Base-by-base conservation (phyloP, 345 rosid genomes). In the Gossypioides kirkii region DNA sequence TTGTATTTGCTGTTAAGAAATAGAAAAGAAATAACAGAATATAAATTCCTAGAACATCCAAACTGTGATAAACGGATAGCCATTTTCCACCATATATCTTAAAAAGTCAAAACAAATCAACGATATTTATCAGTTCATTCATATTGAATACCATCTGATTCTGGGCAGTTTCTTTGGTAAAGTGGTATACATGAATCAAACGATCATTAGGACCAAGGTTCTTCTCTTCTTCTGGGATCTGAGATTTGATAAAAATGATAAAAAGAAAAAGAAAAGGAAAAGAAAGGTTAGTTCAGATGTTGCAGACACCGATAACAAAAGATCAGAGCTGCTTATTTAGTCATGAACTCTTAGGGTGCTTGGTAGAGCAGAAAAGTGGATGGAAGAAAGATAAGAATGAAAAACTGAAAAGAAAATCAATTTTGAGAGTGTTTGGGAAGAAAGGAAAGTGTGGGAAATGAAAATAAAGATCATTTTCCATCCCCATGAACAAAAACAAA, bases 201-300 rank as follows among this genome's bases (percentile, higher is more conserved):
- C 98, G 96, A 81, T 88, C 97, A 52, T 79, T 82, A 1, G 93
- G 91, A 73, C 94, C 95, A 42, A 94, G 86, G 76, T 87, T 84
- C 82, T 89, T 94, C 85, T 92, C 95, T 77, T 94, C 97, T 20
- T 92, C 95, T 10, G 98, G 98, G 65, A 92, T 81, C 98, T 94
- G 83, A 76, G 56, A 74, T 46, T 59, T 26, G 61, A 79, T 22
- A 74, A 46, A 58, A 66, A 41, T 32, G 38, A 32, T 32, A 32
- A 6, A 28, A 32, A 32, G 0, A 6, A 32, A 32, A 32, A 32
- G 36, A 32, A 32, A 32, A 32, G 2, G 10, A 14, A 8, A 10
- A 28, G 53, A 16, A 17, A n/a, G 0, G 14, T 18, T 16, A 20
- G 41, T 60, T 26, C n/a, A 25, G 56, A 64, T 28, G 25, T 8